Conservation (phyloP, 768 basidiomycete genomes). For the Naganishia kalamii region DNA sequence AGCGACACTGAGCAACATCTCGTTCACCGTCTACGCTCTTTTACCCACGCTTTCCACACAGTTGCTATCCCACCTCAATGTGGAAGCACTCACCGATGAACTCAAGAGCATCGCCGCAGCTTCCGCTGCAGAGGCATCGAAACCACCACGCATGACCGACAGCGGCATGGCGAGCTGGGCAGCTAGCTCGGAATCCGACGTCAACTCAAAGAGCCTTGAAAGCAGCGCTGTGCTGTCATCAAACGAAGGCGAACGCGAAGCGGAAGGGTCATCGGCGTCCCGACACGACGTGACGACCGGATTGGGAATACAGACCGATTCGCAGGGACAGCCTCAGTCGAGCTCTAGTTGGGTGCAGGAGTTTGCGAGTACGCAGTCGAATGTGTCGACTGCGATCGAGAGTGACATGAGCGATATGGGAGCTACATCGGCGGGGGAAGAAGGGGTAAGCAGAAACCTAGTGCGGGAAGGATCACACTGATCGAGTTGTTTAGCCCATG, state of each 20-base stretch:
- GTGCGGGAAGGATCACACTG: neutral
- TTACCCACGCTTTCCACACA: constrained; percentile 41
- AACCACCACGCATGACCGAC: constrained; percentile 6
- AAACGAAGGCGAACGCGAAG: neutral
- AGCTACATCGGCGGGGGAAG: constrained; percentile 10
- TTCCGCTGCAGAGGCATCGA: neutral
- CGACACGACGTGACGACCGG: neutral
- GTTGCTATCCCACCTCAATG: constrained; percentile 33
- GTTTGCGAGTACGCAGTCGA: neutral
- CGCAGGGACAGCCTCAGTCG: neutral
- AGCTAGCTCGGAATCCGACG: constrained; percentile 12
- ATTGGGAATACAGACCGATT: neutral
- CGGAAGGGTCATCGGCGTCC: neutral
- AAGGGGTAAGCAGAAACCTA: constrained; percentile 12
- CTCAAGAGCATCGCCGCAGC: constrained; percentile 21
- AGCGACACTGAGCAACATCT: constrained; percentile 40
- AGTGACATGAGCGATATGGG: constrained; percentile 13
- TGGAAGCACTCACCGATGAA: constrained; percentile 35
- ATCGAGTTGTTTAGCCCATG: constrained; percentile 21
- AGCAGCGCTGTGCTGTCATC: constrained; percentile 7
- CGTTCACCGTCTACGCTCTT: constrained; percentile 45
- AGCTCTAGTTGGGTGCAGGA: constrained; percentile 13
- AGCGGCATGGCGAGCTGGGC: constrained; percentile 16
- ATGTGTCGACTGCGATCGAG: neutral
- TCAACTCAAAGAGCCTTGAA: constrained; percentile 9